A percentile compares a stretch with the other conserved stretches of the same genome.
phyloP scores from a whole-genome alignment of 345 rosid species.

The Lenwebbia sp. region DNA sequence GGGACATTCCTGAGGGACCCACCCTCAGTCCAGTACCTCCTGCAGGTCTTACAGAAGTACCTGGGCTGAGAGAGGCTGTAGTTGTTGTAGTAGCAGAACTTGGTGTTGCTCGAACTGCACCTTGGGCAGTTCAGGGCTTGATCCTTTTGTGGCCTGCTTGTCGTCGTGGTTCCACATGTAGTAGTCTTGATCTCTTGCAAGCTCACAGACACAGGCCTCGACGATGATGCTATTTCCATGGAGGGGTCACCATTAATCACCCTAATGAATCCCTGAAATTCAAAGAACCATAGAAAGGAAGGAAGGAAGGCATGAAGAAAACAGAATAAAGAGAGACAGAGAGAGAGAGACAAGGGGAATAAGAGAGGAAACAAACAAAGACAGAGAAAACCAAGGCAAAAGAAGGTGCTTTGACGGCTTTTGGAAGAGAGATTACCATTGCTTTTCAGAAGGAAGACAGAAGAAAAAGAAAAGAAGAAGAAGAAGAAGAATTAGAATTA shows the following conservation, averaged over 20 bases:
- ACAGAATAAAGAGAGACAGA: not conserved
- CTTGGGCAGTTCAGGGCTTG: constrained; percentile 91
- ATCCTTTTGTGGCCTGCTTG: constrained; percentile 56
- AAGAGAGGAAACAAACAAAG: not conserved
- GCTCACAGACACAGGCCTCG: not conserved
- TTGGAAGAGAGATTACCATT: not conserved
- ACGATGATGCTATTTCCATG: constrained; percentile 15
- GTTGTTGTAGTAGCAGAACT: constrained; percentile 97
- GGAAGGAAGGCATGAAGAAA: not conserved
- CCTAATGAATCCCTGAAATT: constrained; percentile 11
- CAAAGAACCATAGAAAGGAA: not conserved
- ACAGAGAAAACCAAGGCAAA: not conserved
- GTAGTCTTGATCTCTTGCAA: not conserved
- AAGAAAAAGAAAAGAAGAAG: not conserved
- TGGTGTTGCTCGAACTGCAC: constrained; percentile 89
- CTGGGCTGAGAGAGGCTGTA: constrained; percentile 99
- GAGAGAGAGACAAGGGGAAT: not conserved
- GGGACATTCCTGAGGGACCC: constrained; percentile 94
- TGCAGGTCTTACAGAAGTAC: constrained; percentile 90
- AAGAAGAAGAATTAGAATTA: not conserved
- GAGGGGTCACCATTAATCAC: constrained; percentile 7
- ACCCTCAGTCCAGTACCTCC: constrained; percentile 99
- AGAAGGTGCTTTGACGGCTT: not conserved
- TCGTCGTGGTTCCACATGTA: not conserved
- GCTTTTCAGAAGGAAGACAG: not conserved